These are phyloP conservation scores for Neurospora sp. DNA, from an alignment of 495 filamentous ascomycete species.

Conservation along the genomic window DNA sequence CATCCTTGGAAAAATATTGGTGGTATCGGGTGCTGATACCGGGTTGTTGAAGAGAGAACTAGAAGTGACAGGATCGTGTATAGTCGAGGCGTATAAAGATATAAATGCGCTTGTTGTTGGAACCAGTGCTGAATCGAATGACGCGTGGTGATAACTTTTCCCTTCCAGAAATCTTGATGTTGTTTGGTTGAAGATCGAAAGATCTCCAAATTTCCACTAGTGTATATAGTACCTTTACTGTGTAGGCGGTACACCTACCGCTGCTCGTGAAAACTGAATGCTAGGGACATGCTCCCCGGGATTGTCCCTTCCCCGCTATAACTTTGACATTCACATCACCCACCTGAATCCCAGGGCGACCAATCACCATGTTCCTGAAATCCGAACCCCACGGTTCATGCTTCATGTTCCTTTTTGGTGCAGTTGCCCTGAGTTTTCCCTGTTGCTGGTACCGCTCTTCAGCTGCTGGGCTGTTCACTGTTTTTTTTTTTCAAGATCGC, in stretches of 20 bases:
- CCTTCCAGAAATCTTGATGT: not conserved
- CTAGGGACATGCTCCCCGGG: not conserved
- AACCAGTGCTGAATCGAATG: not conserved
- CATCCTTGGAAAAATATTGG: not conserved
- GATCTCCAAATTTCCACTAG: not conserved
- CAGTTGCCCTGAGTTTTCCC: not conserved
- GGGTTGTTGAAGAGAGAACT: not conserved
- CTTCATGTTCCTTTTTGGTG: not conserved
- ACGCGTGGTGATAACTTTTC: not conserved
- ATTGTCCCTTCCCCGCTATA: not conserved
- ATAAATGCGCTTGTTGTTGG: not conserved
- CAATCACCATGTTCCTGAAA: not conserved
- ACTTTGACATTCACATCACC: constrained; percentile 3
- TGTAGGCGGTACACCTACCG: not conserved
- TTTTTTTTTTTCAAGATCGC: not conserved
- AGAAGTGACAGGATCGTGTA: not conserved
- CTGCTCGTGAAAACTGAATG: not conserved
- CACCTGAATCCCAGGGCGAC: not conserved
- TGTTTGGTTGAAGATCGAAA: not conserved
- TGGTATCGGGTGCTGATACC: not conserved
- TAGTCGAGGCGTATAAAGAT: not conserved
- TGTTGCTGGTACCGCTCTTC: not conserved
- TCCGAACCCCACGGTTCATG: not conserved
- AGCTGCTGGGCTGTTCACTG: not conserved
- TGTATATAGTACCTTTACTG: not conserved